Evolutionary conservation across 305 asterid genomes (phyloP).

Genomic region (Striga hermonthica): DNA sequence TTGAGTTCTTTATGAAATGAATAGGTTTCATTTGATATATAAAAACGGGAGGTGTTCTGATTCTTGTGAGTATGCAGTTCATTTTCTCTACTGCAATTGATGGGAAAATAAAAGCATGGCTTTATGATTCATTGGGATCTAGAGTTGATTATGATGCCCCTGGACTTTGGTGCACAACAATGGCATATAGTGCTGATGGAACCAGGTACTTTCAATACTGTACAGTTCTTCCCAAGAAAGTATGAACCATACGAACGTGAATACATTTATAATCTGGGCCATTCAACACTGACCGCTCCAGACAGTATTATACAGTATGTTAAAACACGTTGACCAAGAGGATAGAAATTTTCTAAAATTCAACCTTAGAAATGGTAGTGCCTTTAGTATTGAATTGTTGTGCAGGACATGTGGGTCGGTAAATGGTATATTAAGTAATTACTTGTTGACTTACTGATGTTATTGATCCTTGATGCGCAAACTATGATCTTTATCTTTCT

Average conservation of each 20-base stretch:
- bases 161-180: conserved; percentile 92
- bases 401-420: too few relatives aligned
- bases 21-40: conserved; percentile 6
- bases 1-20: conserved; percentile 26
- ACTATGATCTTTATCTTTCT: too few relatives aligned
- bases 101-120: conserved; percentile 97
- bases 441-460: too few relatives aligned
- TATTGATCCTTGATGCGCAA: too few relatives aligned
- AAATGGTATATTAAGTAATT: too few relatives aligned
- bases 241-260: background rate
- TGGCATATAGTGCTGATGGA: conserved; percentile 98
- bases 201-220: conserved; percentile 51
- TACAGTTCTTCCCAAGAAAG: conserved; percentile 14
- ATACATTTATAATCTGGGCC: background rate
- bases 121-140: conserved; percentile 89
- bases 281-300: too few relatives aligned
- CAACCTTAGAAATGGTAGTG: too few relatives aligned
- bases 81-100: conserved; percentile 87
- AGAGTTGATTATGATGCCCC: conserved; percentile 98
- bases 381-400: too few relatives aligned
- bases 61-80: conserved; percentile 60
- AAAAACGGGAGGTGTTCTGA: conserved; percentile 30
- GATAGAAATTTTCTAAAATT: too few relatives aligned
- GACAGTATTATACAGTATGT: background rate
- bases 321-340: too few relatives aligned